Base-by-base conservation (phyloP, 164 flowering plant species). In the Chloranthus sessilifolius region DNA sequence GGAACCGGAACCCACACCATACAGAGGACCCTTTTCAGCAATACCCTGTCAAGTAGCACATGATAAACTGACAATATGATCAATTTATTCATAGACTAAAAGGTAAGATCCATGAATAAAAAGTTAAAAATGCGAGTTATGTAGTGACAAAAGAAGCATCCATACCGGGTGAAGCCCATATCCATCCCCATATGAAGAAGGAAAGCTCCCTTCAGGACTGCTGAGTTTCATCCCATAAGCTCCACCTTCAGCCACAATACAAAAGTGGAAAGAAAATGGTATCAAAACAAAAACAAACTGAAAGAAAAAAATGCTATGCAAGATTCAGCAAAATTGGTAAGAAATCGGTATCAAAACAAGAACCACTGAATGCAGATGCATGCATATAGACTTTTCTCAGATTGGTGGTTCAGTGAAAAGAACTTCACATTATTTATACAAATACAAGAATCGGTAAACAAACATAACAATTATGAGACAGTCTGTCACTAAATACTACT, bases 161-260 rank as follows among this genome's bases (percentile, higher is more conserved):
- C 74, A 47, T 74, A 86, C 97, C 88, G 62, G 22, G 58, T 66
- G 83, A 72, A 43, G 46, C 17, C 79, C 80, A 68, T 83, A 82
- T 51, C 79, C 80, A 69, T 80, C 85, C 29, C 82, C 92, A 74
- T 74, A 82, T 22, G 82, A 56, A 53, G 75, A 43, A 57, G 80
- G 61, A 55, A 58, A 79, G 24, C 58, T 64, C 20, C 74, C 80
- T n/a, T 77, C 85, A 12, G 77, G 60, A 29, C 72, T 73, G 57
- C 68, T 60, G 46, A 49, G 75, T 31, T 73, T 79, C 66, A 74
- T 71, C 53, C 88, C 90, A 67, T 80, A 80, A 16, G 71, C 43
- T 54, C 79, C 90, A 71, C 92, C 95, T 80, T 40, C 40, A 72
- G 28, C 16, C 42, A 70, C 31, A 12, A 50, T 5, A 36, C n/a